Evolutionary conservation across 1,284 basidiomycete genomes (phyloP).

Genomic region (Pascua sp.): DNA sequence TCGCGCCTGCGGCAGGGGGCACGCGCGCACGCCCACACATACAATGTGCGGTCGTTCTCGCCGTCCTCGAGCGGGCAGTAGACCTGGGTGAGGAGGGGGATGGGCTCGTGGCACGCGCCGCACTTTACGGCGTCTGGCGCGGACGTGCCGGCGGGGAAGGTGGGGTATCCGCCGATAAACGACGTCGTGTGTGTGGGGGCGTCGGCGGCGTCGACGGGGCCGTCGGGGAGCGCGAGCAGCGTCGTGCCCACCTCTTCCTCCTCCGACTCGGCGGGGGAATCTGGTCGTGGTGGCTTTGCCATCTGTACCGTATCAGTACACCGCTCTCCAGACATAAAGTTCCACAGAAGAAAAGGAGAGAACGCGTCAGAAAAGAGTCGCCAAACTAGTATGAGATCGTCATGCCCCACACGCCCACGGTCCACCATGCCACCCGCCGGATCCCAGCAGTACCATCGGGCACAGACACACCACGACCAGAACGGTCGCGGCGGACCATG

Average conservation of each 20-base stretch:
- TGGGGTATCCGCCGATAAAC: slow-evolving; percentile 47
- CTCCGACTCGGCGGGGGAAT: slow-evolving; percentile 3
- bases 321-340: not conserved
- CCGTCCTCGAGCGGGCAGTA: slow-evolving; percentile 49
- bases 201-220: slow-evolving; percentile 35
- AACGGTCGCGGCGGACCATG: slow-evolving; percentile 18
- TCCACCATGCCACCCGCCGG: not conserved
- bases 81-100: slow-evolving; percentile 48
- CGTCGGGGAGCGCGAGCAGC: slow-evolving; percentile 49
- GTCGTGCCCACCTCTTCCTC: slow-evolving; percentile 31
- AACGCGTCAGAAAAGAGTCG: slow-evolving; percentile 44
- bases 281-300: slow-evolving; percentile 1
- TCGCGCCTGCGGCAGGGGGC: slow-evolving; percentile 41
- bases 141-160: slow-evolving; percentile 26
- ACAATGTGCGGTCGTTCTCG: slow-evolving; percentile 49
- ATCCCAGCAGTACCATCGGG: slow-evolving; percentile 1
- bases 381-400: slow-evolving; percentile 48
- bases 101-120: slow-evolving; percentile 35
- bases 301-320: slow-evolving; percentile 12
- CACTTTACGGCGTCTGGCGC: slow-evolving; percentile 34
- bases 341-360: slow-evolving; percentile 6
- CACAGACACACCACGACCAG: slow-evolving; percentile 8
- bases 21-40: slow-evolving; percentile 46
- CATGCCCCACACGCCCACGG: slow-evolving; percentile 16
- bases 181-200: slow-evolving; percentile 33